Base-by-base conservation (phyloP, 805 yeast genomes). In the Kodamaea fukazawae region DNA sequence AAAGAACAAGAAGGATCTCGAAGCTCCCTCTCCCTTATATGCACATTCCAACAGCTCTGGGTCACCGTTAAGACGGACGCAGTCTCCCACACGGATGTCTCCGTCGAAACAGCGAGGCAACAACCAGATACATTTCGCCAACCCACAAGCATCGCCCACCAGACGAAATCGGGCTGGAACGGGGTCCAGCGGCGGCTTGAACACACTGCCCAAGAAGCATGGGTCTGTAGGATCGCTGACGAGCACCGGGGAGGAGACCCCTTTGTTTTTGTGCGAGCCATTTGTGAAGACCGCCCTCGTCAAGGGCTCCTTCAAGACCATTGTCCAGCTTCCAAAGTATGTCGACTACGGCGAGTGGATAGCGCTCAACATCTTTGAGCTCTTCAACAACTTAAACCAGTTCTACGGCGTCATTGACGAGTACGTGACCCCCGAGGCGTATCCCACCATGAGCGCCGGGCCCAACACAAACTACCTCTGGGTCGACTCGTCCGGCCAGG, bases 281-380 rank as follows among this genome's bases (percentile, higher is more conserved):
- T 93, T 86, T 60, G 93, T 90, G 4, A 82, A 90, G 46, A 87
- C 97, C 0, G 95, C 98, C 0, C 68, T 93, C 26, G 99, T 95
- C 13, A 93, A 91, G 57, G 99, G 99, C 12, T 86, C 96, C 0
- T 93, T 89, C 68, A 89, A 86, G 55, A 90, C 99, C 1, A 93
- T 93, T 48, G 97, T 93, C 1, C 96, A 87, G 56, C 70, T 88
- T 15, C 99, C 99, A 13, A 88, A 87, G 57, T 91, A 91, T 57
- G 97, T 95, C 9, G 98, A 93, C 55, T 74, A 79, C 44, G 86
- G 89, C 40, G 99, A 93, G 60, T 93, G 99, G 99, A 71, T 93
- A 12, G 96, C 98, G 1, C 75, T 93, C 41, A 93, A 89, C 59
- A 80, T 87, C 5, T 90, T 90, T 61, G 99, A 93, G 62, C 78